Conservation (phyloP, 768 basidiomycete species). For the Exsudoporus frostii region DNA sequence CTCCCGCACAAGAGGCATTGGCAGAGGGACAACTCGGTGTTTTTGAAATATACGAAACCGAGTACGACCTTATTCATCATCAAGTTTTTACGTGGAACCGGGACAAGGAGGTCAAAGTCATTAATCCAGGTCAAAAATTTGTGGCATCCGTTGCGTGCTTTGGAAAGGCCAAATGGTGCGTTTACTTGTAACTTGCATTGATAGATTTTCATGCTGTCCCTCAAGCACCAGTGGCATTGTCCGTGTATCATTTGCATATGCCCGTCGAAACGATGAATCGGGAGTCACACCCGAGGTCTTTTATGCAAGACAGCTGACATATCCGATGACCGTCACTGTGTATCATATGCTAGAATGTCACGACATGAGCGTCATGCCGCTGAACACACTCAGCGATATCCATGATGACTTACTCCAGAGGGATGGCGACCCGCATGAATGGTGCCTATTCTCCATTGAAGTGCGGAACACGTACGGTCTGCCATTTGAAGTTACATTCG, state of each 20-base stretch:
- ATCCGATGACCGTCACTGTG: slow-evolving; percentile 89
- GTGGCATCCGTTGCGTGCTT: slow-evolving; percentile 70
- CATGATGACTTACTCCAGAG: slow-evolving; percentile 31
- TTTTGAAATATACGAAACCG: slow-evolving; percentile 88
- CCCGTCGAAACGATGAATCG: slow-evolving; percentile 42
- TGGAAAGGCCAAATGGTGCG: slow-evolving; percentile 92
- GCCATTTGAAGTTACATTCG: slow-evolving; percentile 86
- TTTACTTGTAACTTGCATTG: slow-evolving; percentile 10
- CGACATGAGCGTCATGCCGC: slow-evolving; percentile 76
- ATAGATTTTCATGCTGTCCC: background rate
- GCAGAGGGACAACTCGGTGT: slow-evolving; percentile 78
- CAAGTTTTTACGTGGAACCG: slow-evolving; percentile 78
- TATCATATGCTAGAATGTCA: slow-evolving; percentile 93
- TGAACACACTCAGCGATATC: slow-evolving; percentile 31
- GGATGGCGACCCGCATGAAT: slow-evolving; percentile 52
- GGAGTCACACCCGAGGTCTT: slow-evolving; percentile 51
- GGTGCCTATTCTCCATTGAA: slow-evolving; percentile 87
- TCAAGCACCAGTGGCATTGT: slow-evolving; percentile 73
- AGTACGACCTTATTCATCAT: slow-evolving; percentile 70
- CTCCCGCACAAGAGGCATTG: slow-evolving; percentile 70
- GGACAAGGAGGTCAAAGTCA: slow-evolving; percentile 41
- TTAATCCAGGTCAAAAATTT: slow-evolving; percentile 68
- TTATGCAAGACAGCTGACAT: slow-evolving; percentile 82
- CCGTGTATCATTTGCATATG: slow-evolving; percentile 78
- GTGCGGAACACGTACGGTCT: slow-evolving; percentile 90